These are phyloP conservation scores for Aspergillus intermedius DNA, from an alignment of 2,329 filamentous ascomycete species.

Conservation along the genomic window DNA sequence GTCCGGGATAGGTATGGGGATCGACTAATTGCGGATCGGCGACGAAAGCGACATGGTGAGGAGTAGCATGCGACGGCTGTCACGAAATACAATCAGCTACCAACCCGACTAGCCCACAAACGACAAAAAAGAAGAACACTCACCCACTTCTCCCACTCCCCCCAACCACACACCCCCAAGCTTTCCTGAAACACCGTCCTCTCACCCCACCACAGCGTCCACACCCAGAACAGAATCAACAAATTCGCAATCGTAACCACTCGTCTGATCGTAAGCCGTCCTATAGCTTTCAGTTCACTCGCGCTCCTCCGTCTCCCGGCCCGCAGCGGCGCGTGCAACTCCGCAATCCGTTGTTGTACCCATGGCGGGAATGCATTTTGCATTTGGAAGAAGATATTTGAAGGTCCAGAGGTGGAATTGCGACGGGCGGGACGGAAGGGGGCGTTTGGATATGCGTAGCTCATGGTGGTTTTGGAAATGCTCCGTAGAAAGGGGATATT, in stretches of 20 bases:
- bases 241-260: constrained; percentile 52
- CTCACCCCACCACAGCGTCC: constrained; percentile 79
- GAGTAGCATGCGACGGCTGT: constrained; percentile 68
- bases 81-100: not conserved
- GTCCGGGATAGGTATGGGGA: constrained; percentile 86
- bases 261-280: constrained; percentile 2
- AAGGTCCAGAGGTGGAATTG: constrained; percentile 7
- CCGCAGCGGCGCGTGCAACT: not conserved
- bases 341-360: constrained; percentile 18
- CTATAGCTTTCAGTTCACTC: not conserved
- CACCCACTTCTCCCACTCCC: constrained; percentile 90
- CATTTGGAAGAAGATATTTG: constrained; percentile 7
- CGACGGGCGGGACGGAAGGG: constrained; percentile 20
- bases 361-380: constrained; percentile 15
- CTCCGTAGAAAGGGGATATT: not conserved
- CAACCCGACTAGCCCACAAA: not conserved
- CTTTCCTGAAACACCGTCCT: constrained; percentile 66
- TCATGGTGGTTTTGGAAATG: constrained; percentile 18
- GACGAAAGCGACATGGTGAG: constrained; percentile 77
- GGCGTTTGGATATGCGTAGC: constrained; percentile 27
- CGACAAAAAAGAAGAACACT: constrained; percentile 8
- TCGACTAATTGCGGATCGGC: constrained; percentile 91
- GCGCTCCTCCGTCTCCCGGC: not conserved
- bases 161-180: constrained; percentile 71
- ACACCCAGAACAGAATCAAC: constrained; percentile 66